These are phyloP conservation scores for Skeletonema grethae DNA, from an alignment of 108 stramenopile genomes.

Conservation along the genomic window DNA sequence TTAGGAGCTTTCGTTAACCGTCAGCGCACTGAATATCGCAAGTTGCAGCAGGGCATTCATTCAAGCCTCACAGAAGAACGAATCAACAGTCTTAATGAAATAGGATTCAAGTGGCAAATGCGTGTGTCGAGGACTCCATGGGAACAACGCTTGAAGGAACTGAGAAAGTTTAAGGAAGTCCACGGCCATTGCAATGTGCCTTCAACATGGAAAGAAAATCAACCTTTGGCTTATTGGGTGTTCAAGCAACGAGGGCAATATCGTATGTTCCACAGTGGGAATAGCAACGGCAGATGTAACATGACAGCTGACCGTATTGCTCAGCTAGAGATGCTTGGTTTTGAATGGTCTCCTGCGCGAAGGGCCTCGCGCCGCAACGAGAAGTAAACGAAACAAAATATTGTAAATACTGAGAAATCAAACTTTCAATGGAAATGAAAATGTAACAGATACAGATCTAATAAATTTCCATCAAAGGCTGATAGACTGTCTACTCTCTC, in stretches of 20 bases:
- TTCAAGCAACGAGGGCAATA: slow-evolving; percentile 49
- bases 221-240: slow-evolving; percentile 52
- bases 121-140: slow-evolving; percentile 41
- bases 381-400: background rate
- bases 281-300: slow-evolving; percentile 42
- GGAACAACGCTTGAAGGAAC: slow-evolving; percentile 40
- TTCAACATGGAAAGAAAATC: slow-evolving; percentile 38
- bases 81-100: slow-evolving; percentile 23
- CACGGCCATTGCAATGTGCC: slow-evolving; percentile 52
- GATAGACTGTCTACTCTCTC: background rate
- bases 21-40: slow-evolving; percentile 45
- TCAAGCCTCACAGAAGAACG: slow-evolving; percentile 43
- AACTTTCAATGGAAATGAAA: background rate
- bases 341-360: slow-evolving; percentile 55
- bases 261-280: slow-evolving; percentile 27
- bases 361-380: background rate
- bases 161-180: slow-evolving; percentile 39
- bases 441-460: background rate
- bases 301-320: slow-evolving; percentile 59
- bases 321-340: slow-evolving; percentile 55
- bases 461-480: background rate
- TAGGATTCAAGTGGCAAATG: slow-evolving; percentile 49
- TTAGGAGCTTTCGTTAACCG: slow-evolving; percentile 46
- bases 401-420: too few species aligned
- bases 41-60: slow-evolving; percentile 36